Conservation (phyloP, 2,329 filamentous ascomycete species). For the Lithohypha guttulata region DNA sequence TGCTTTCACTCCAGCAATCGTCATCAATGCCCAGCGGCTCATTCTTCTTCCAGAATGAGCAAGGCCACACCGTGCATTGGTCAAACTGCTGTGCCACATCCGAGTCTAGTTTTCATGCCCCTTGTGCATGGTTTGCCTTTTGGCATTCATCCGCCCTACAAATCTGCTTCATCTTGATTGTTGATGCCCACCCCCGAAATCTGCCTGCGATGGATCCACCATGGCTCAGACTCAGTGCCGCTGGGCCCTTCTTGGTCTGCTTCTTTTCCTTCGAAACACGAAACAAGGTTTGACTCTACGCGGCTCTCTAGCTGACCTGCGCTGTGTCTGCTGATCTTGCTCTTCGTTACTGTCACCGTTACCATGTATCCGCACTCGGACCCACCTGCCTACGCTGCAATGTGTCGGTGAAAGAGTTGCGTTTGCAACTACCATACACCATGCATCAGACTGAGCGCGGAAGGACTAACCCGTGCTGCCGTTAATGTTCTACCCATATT, state of each 20-base stretch:
- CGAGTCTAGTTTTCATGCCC: too few relatives aligned
- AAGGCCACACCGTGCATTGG: too few relatives aligned
- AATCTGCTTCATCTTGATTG: too few relatives aligned
- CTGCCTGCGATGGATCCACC: too few relatives aligned
- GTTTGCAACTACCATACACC: constrained; percentile 1
- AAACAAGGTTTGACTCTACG: constrained; percentile 5
- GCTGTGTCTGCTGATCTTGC: constrained; percentile 1
- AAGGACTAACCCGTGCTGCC: not conserved
- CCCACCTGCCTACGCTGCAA: constrained; percentile 7
- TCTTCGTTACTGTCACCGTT: not conserved
- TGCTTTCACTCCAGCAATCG: too few relatives aligned
- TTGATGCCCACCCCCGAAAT: too few relatives aligned
- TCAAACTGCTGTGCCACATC: too few relatives aligned
- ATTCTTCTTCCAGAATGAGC: too few relatives aligned
- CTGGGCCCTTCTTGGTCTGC: not conserved
- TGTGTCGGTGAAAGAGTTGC: constrained; percentile 5
- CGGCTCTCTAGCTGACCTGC: constrained; percentile 5
- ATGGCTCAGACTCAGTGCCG: too few relatives aligned
- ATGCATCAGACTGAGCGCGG: not conserved
- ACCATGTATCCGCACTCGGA: constrained; percentile 3
- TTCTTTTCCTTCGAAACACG: not conserved
- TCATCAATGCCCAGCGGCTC: too few relatives aligned
- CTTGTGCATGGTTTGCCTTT: too few relatives aligned
- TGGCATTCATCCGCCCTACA: too few relatives aligned
- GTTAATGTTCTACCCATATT: not conserved